A percentile compares a stretch with the other conserved stretches of the same genome.
These are phyloP conservation scores for Microdochium paspali DNA, from an alignment of 2,329 filamentous ascomycete genomes.

Conservation along the genomic window DNA sequence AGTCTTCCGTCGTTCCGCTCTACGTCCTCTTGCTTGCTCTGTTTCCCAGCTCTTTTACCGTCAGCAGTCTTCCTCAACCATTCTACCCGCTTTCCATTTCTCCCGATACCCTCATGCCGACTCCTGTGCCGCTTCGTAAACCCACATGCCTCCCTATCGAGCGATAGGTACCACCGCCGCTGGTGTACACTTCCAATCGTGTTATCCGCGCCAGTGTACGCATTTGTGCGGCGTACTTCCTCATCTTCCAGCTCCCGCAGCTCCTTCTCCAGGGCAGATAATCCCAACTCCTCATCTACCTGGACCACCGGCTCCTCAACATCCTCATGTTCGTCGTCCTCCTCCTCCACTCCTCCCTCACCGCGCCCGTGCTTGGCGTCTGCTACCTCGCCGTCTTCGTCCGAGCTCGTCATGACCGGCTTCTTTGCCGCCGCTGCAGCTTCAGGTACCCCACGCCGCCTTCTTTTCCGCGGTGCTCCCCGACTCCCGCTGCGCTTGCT, in stretches of 20 bases:
- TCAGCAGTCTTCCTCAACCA: conserved; percentile 2
- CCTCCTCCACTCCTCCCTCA: conserved; percentile 1
- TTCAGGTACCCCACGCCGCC: conserved; percentile 2
- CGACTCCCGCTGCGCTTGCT: conserved; percentile 11
- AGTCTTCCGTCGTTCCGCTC: conserved; percentile 12
- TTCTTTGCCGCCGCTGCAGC: conserved; percentile 3
- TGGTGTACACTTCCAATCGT: conserved; percentile 59
- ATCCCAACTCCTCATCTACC: conserved; percentile 4
- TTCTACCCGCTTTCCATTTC: not conserved
- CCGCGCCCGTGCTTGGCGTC: not conserved
- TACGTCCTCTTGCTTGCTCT: conserved; percentile 1
- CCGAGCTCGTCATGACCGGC: conserved; percentile 7
- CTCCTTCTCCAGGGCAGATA: conserved; percentile 3
- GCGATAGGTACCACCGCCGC: conserved; percentile 54
- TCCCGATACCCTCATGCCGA: conserved; percentile 7
- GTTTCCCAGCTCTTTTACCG: conserved; percentile 4
- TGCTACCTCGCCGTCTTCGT: conserved; percentile 1
- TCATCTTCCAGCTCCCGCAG: conserved; percentile 29
- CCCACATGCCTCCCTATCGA: conserved; percentile 51
- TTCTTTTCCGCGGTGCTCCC: conserved; percentile 17
- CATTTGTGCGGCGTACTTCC: conserved; percentile 49
- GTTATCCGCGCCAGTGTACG: conserved; percentile 57
- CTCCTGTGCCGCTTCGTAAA: conserved; percentile 29
- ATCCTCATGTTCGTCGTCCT: conserved; percentile 8
- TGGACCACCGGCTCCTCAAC: conserved; percentile 9